Evolutionary conservation across 257 asterid species (phyloP), one percentile per base, ranked within the genome.

Genomic region (Przewalskia tangutica): DNA sequence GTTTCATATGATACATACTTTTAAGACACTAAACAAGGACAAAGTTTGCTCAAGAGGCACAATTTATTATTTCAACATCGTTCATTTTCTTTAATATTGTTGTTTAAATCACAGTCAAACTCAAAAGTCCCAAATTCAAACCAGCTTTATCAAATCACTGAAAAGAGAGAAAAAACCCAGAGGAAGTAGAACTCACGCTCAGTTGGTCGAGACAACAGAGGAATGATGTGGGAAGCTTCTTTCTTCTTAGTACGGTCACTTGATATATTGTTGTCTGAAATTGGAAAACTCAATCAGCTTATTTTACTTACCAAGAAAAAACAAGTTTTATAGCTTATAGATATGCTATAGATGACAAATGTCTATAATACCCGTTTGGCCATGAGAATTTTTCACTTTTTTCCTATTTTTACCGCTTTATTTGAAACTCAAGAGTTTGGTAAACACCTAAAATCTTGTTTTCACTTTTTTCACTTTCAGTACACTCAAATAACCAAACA

Each of bases 181-280:
- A 81, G 65, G 70, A 54, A 80, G 58, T 80, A 78, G 56, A 81
- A 93, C 98, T 94, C 66, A 96, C 99, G 98, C 88, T 90, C 98
- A 38, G 98, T 90, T 67, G 92, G 97, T 9, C 98, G 89, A 60
- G 92, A 87, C 90, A 91, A 56, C 27, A 95, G 89, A 54, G 92
- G 93, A 81, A 93, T 65, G 89, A 93, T 65, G 89, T 93, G 90
- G 85, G 88, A 82, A 75, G 94, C 77, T 84, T 83, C 92, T 91
- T 88, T 93, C 88, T 85, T 91, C 82, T 87, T 96, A n/a, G 82
- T 56, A 85, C 86, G 76, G n/a, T 80, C 66, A 75, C 85, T 86
- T 81, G 60, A 86, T 81, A 66, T 71, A 70, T 78, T 78, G 88
- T 79, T 80, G 79, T 91, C 98, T 95, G 92, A 87, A 87, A 86